Conservation (phyloP, 2,329 filamentous ascomycete species). For the Colletotrichum plurivorum region DNA sequence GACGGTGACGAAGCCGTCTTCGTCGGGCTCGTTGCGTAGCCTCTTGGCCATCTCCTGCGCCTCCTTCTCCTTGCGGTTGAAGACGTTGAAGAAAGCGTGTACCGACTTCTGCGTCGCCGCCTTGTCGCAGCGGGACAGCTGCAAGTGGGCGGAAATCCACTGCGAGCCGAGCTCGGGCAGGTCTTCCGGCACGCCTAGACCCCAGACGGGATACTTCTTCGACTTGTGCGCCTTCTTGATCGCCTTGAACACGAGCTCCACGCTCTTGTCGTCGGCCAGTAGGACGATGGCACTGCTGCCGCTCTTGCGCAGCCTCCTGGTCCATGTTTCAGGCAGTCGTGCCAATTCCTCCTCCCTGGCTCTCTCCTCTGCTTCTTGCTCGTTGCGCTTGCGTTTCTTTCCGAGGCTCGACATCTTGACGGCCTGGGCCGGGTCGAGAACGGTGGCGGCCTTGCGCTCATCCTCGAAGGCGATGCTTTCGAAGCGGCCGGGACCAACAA, state of each 20-base stretch:
- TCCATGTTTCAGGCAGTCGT: slow-evolving; percentile 80
- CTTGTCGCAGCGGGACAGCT: slow-evolving; percentile 78
- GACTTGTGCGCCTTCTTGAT: slow-evolving; percentile 72
- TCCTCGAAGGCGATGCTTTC: slow-evolving; percentile 83
- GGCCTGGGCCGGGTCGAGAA: slow-evolving; percentile 61
- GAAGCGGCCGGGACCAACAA: slow-evolving; percentile 84
- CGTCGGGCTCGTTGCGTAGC: slow-evolving; percentile 85
- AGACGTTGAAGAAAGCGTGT: slow-evolving; percentile 89
- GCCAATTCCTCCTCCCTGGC: slow-evolving; percentile 70
- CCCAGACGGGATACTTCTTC: slow-evolving; percentile 78
- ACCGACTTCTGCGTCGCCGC: slow-evolving; percentile 78
- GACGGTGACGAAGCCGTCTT: slow-evolving; percentile 96
- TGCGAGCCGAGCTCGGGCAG: slow-evolving; percentile 70
- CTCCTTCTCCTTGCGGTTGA: slow-evolving; percentile 78
- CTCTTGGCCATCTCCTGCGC: slow-evolving; percentile 73
- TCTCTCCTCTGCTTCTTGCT: slow-evolving; percentile 71
- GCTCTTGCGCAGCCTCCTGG: slow-evolving; percentile 77
- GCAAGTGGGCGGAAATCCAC: slow-evolving; percentile 76
- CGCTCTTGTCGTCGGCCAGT: slow-evolving; percentile 86
- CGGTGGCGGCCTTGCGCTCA: slow-evolving; percentile 60
- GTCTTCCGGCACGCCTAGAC: slow-evolving; percentile 70
- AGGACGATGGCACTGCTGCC: slow-evolving; percentile 86
- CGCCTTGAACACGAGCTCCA: slow-evolving; percentile 84
- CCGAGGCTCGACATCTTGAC: slow-evolving; percentile 54
- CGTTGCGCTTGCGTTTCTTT: slow-evolving; percentile 67